These are phyloP conservation scores for Helianthus annuus DNA, from an alignment of 129 eudicot species.

Conservation along the genomic window HanXRQr2.0-SUNRISE NC_035441.2:157205939-157206438, in stretches of 20 bases:
- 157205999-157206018: slow-evolving; percentile 17
- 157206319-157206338: too few relatives aligned
- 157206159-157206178: too few relatives aligned
- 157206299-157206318: background rate
- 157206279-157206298: background rate
- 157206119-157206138: slow-evolving; percentile 4
- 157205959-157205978: background rate
- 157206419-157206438: too few relatives aligned
- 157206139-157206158: background rate
- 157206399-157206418: too few relatives aligned
- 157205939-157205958: slow-evolving; percentile 42
- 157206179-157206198: too few relatives aligned
- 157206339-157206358: too few relatives aligned
- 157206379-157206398: too few relatives aligned
- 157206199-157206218: background rate
- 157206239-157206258: background rate
- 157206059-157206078: slow-evolving; percentile 28
- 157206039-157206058: slow-evolving; percentile 4
- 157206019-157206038: slow-evolving; percentile 26
- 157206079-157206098: background rate
- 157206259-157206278: background rate
- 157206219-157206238: background rate
- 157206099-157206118: background rate
- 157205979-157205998: slow-evolving; percentile 18
- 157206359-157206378: too few relatives aligned